Evolutionary conservation across 139 green algal genomes (phyloP), one percentile per base, ranked within the genome.

Genomic region (Asterochloris erici): DNA sequence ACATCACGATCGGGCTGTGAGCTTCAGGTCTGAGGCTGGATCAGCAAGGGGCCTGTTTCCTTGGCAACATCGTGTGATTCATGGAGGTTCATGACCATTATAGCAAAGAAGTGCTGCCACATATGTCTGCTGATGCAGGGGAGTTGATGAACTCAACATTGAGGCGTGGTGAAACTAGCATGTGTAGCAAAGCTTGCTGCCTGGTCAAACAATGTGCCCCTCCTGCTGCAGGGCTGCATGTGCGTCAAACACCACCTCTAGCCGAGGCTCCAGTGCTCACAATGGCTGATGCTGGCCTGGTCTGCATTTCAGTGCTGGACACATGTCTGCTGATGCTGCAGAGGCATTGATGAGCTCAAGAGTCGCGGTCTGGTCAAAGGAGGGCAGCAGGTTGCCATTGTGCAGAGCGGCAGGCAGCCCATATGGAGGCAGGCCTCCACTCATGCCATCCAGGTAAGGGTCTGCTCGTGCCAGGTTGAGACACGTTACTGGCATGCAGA

Each of bases 361-460:
- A 26, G 81, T 17, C 81, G 88, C 4, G 90, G 90, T 2, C 85
- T 89, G 77, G 84, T 98, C 69, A 66, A 70, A 61, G 81, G 84
- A n/a, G 90, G 90, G 14, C 87, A 96, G 86, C 82, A 92, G 78
- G 85, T 98, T 29, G 90, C 92, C 17, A 87, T 98, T 24, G 94
- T 98, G 78, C 91, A 96, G 84, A 95, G 91, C 76, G 93, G 94
- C 68, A 81, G 85, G 71, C 85, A 89, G 69, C 91, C 94, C 76
- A 98, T 98, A 81, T 98, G 94, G 94, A 77, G 93, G 14, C 88
- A 81, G 11, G 82, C 90, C 27, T 92, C 88, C 73, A 96, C 92
- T 0, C 94, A 98, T 86, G 86, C 86, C 78, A 97, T 97, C 63
- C 90, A 95, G 85, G 91, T 94, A 62, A 70, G 68, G 38, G 4